These are phyloP conservation scores for Solanum sejunctum DNA, from an alignment of 257 asterid species.

Conservation along the genomic window DNA sequence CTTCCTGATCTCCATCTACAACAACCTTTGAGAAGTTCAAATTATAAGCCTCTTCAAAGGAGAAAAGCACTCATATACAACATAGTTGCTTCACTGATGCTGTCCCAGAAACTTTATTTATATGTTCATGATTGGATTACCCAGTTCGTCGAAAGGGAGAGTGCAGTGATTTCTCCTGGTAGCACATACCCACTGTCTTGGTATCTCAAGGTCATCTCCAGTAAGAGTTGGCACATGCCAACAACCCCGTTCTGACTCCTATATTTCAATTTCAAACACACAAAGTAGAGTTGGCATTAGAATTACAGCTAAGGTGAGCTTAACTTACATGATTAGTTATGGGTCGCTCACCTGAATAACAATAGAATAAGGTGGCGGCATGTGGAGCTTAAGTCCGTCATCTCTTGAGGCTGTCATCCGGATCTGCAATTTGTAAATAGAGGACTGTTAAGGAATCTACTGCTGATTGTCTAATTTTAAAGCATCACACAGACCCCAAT, in stretches of 20 bases:
- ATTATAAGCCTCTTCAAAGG: background rate
- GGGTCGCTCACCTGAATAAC: slow-evolving; percentile 57
- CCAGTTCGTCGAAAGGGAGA: slow-evolving; percentile 5
- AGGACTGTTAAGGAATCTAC: background rate
- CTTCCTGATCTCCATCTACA: background rate
- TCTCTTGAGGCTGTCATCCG: slow-evolving; percentile 33
- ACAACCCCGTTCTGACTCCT: slow-evolving; percentile 79
- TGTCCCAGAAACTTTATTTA: background rate
- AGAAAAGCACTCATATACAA: background rate
- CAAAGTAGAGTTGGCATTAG: background rate
- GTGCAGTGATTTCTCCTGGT: slow-evolving; percentile 27
- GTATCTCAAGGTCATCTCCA: slow-evolving; percentile 76
- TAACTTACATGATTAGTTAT: background rate
- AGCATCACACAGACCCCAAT: background rate
- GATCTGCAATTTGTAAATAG: slow-evolving; percentile 27
- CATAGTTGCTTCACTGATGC: background rate
- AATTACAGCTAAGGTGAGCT: background rate
- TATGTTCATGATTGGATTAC: background rate
- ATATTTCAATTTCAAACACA: slow-evolving; percentile 4
- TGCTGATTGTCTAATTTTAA: background rate
- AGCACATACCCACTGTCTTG: slow-evolving; percentile 81
- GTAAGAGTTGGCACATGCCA: slow-evolving; percentile 78
- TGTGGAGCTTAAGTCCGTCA: slow-evolving; percentile 38
- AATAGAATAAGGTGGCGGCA: slow-evolving; percentile 92
- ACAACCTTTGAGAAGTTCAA: background rate